A percentile compares a stretch with the other conserved stretches of the same genome.
Evolutionary conservation across 768 basidiomycete genomes (phyloP).

Genomic region (Mycena metata): DNA sequence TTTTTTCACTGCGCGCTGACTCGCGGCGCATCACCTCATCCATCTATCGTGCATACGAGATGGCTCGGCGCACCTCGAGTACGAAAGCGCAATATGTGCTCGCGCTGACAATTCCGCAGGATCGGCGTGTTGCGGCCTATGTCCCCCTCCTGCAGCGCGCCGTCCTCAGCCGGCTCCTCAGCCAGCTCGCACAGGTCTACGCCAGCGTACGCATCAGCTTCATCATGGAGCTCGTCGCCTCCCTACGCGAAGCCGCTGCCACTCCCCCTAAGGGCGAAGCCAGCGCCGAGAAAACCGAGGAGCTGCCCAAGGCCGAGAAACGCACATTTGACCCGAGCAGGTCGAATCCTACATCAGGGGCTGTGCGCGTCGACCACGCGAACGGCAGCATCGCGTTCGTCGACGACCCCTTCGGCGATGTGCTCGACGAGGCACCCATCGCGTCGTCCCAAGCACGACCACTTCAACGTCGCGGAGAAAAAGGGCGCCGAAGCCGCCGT

Average conservation of each 20-base stretch:
- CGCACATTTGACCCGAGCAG: conserved; percentile 73
- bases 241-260: conserved; percentile 70
- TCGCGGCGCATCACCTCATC: no score
- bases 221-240: conserved; percentile 83
- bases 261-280: no score
- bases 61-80: no score
- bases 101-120: no score
- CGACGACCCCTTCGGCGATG: conserved; percentile 76
- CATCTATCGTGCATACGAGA: no score
- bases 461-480: conserved; percentile 26
- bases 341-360: conserved; percentile 95
- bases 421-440: conserved; percentile 52
- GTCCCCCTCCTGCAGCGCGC: conserved; percentile 92
- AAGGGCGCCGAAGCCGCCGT: conserved; percentile 55
- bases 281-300: conserved; percentile 39
- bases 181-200: conserved; percentile 94
- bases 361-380: conserved; percentile 92
- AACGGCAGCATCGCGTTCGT: conserved; percentile 87
- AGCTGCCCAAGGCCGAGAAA: neutral
- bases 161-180: conserved; percentile 89
- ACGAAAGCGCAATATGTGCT: no score
- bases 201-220: conserved; percentile 85
- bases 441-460: conserved; percentile 50
- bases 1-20: no score
- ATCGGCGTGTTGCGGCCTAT: no score